These are phyloP conservation scores for Saprolegnia diclina DNA, from an alignment of 352 stramenopile genomes.

Conservation along the genomic window DNA sequence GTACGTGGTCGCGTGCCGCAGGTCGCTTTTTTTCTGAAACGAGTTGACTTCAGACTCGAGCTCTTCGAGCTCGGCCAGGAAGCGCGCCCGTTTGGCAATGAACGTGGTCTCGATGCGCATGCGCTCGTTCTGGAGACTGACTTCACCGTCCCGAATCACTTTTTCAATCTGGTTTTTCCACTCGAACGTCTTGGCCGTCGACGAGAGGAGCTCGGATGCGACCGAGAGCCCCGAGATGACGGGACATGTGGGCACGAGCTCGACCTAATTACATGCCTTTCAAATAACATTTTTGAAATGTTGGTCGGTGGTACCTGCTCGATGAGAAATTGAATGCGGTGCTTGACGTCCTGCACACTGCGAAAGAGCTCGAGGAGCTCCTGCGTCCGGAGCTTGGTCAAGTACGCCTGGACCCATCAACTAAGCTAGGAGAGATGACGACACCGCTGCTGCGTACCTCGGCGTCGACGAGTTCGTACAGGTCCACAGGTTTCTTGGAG, in stretches of 20 bases:
- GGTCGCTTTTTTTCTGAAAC: slow-evolving; percentile 70
- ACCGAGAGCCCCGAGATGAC: slow-evolving; percentile 12
- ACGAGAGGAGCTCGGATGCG: slow-evolving; percentile 42
- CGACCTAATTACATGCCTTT: no score
- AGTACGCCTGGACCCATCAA: slow-evolving; percentile 32
- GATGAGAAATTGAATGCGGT: slow-evolving; percentile 60
- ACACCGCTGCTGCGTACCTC: slow-evolving; percentile 38
- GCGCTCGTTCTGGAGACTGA: slow-evolving; percentile 48
- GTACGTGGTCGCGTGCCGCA: slow-evolving; percentile 67
- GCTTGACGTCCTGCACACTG: slow-evolving; percentile 43
- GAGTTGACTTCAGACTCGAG: slow-evolving; percentile 62
- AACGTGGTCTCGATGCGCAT: slow-evolving; percentile 66
- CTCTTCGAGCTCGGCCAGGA: slow-evolving; percentile 66
- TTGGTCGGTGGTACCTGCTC: slow-evolving; percentile 35
- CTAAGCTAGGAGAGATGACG: background rate
- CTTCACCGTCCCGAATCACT: slow-evolving; percentile 49
- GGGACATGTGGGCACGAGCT: slow-evolving; percentile 8
- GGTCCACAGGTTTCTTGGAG: slow-evolving; percentile 53
- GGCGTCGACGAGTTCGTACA: slow-evolving; percentile 65
- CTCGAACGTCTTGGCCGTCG: slow-evolving; percentile 58
- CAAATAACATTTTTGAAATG: slow-evolving; percentile 24
- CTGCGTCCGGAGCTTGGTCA: slow-evolving; percentile 38
- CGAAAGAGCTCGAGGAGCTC: slow-evolving; percentile 48
- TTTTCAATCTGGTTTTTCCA: slow-evolving; percentile 58
- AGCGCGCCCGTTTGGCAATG: slow-evolving; percentile 56